phyloP scores from a whole-genome alignment of 73 alveolate species.

The Paramecium sonneborni region DNA sequence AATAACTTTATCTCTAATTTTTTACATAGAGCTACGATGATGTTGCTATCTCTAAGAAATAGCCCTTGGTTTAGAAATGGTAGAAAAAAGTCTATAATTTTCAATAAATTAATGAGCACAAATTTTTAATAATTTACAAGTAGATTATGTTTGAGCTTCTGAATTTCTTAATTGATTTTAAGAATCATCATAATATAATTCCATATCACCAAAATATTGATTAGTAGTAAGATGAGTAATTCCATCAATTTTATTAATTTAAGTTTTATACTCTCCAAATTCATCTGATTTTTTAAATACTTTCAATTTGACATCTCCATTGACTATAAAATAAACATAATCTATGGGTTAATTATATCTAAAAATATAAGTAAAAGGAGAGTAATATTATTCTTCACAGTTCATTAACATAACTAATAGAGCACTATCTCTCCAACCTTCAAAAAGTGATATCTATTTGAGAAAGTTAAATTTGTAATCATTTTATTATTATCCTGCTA shows the following conservation, averaged over 20 bases:
- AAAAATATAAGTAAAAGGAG: slow-evolving; percentile 1
- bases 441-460: not conserved
- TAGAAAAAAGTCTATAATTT: slow-evolving; percentile 4
- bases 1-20: not conserved
- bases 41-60: not conserved
- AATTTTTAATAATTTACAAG: not conserved
- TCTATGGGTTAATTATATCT: not conserved
- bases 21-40: slow-evolving; percentile 17
- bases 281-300: not conserved
- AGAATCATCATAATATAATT: not conserved
- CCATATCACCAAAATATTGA: slow-evolving; percentile 30
- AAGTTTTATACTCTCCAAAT: not conserved
- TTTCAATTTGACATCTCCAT: not conserved
- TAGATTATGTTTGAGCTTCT: not conserved
- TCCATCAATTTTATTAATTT: not conserved
- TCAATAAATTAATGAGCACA: not conserved
- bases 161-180: not conserved
- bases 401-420: not conserved
- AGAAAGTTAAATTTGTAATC: slow-evolving; percentile 3
- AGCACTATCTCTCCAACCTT: slow-evolving; percentile 39
- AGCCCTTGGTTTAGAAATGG: not conserved
- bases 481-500: not conserved
- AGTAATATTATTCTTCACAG: not conserved
- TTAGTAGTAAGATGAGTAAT: not conserved
- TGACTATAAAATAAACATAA: slow-evolving; percentile 22